These are phyloP conservation scores for Moniliophthora roreri DNA, from an alignment of 1,284 basidiomycete species.

Conservation along the genomic window DNA sequence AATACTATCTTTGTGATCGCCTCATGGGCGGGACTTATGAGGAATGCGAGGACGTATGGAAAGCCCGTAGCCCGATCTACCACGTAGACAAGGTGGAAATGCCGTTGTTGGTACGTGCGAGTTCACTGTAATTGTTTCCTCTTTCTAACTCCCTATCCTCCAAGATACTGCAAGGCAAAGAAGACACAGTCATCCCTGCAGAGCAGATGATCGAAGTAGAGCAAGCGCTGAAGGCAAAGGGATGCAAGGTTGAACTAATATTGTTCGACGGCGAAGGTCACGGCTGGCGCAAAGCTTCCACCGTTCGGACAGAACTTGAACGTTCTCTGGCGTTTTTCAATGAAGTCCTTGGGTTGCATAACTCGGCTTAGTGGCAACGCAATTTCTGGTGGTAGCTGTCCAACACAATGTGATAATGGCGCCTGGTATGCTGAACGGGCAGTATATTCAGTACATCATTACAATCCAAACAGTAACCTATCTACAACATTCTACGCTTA, in stretches of 20 bases:
- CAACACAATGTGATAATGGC: no score
- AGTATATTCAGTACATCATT: no score
- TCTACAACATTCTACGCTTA: no score
- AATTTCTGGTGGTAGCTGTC: no score
- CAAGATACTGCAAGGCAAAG: conserved; percentile 45
- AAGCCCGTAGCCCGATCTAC: conserved; percentile 44
- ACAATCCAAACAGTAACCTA: no score
- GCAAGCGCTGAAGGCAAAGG: conserved; percentile 32
- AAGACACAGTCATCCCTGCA: conserved; percentile 44
- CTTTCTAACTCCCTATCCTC: not conserved
- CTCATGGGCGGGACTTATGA: conserved; percentile 48
- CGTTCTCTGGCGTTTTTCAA: conserved; percentile 27
- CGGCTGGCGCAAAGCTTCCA: conserved; percentile 45
- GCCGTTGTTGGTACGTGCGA: conserved; percentile 43
- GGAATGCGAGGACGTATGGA: conserved; percentile 43
- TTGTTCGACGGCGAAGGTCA: conserved; percentile 51
- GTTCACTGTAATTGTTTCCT: not conserved
- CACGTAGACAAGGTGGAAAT: conserved; percentile 45
- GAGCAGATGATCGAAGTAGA: conserved; percentile 45
- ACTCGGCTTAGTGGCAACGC: no score
- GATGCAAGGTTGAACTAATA: conserved; percentile 40
- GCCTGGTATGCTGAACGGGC: no score
- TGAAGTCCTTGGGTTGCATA: conserved; percentile 1
- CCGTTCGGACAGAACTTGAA: conserved; percentile 39
- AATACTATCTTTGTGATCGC: conserved; percentile 40